A percentile compares a stretch with the other conserved stretches of the same genome.
Conservation (phyloP, 2,329 filamentous ascomycete species). For the Phialemoniopsis sp. region DNA sequence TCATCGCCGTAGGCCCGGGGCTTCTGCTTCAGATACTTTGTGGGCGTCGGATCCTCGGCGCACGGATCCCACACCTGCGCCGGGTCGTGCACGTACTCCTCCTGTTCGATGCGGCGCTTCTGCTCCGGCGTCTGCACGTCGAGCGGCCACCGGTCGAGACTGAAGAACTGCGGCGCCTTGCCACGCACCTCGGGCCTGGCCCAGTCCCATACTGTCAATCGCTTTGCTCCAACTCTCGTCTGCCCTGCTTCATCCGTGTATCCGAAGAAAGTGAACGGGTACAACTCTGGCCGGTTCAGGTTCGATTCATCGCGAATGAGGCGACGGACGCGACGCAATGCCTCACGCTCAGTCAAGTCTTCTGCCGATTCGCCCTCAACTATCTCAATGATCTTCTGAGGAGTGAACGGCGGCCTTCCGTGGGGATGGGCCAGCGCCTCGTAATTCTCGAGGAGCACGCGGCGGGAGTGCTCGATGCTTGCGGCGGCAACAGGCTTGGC, state of each 20-base stretch:
- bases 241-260: too few relatives aligned
- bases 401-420: too few relatives aligned
- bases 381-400: too few relatives aligned
- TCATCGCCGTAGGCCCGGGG: constrained; percentile 14
- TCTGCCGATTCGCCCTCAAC: constrained; percentile 5
- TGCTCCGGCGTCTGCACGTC: constrained; percentile 26
- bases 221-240: constrained; percentile 7
- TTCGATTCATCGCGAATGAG: constrained; percentile 38
- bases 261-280: constrained; percentile 28
- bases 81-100: constrained; percentile 18
- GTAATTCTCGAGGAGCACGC: too few relatives aligned
- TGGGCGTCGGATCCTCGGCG: constrained; percentile 16
- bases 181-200: constrained; percentile 17
- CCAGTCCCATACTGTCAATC: constrained; percentile 29
- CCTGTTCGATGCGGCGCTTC: constrained; percentile 20
- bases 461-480: too few relatives aligned
- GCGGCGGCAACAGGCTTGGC: neutral
- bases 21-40: constrained; percentile 13
- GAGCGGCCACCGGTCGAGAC: constrained; percentile 43
- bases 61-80: constrained; percentile 18
- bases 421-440: too few relatives aligned
- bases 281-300: constrained; percentile 35
- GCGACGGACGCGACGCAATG: constrained; percentile 25
- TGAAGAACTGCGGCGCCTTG: constrained; percentile 30
- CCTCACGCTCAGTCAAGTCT: constrained; percentile 7